These are phyloP conservation scores for Plasmopara muralis DNA, from an alignment of 352 stramenopile genomes.

Conservation along the genomic window DNA sequence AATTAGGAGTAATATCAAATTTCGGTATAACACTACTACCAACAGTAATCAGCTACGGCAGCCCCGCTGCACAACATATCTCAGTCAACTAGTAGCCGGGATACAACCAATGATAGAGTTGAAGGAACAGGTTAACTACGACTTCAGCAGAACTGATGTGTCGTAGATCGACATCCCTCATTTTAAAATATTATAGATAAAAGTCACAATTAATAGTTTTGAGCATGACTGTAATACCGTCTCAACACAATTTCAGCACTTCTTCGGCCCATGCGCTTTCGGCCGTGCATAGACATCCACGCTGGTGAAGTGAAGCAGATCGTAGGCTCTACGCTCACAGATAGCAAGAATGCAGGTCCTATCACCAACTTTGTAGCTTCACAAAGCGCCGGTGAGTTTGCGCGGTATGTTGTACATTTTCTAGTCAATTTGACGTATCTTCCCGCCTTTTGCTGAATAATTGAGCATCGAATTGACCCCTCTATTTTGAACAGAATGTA, in stretches of 20 bases:
- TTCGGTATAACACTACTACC: no score
- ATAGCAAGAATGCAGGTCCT: slow-evolving; percentile 51
- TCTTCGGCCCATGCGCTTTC: slow-evolving; percentile 86
- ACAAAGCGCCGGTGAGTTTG: slow-evolving; percentile 67
- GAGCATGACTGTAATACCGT: background rate
- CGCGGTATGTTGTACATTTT: slow-evolving; percentile 28
- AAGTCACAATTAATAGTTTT: no score
- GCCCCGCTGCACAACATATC: no score
- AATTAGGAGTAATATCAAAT: no score
- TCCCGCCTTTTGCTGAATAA: background rate
- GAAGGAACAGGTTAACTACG: no score
- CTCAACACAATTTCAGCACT: background rate
- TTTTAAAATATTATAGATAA: no score
- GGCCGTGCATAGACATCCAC: slow-evolving; percentile 98
- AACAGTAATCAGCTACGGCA: no score
- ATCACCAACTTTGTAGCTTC: slow-evolving; percentile 92
- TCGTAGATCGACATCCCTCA: no score
- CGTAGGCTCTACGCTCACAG: slow-evolving; percentile 94
- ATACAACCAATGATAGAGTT: no score
- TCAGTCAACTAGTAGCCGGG: no score
- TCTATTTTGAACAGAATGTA: slow-evolving; percentile 79
- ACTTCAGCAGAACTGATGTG: no score
- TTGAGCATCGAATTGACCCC: slow-evolving; percentile 2
- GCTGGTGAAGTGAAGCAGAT: slow-evolving; percentile 98
- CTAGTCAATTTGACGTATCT: background rate